Evolutionary conservation across 805 yeast genomes (phyloP), one percentile per base, ranked within the genome.

Genomic region (Cyberlindnera amylophila): DNA sequence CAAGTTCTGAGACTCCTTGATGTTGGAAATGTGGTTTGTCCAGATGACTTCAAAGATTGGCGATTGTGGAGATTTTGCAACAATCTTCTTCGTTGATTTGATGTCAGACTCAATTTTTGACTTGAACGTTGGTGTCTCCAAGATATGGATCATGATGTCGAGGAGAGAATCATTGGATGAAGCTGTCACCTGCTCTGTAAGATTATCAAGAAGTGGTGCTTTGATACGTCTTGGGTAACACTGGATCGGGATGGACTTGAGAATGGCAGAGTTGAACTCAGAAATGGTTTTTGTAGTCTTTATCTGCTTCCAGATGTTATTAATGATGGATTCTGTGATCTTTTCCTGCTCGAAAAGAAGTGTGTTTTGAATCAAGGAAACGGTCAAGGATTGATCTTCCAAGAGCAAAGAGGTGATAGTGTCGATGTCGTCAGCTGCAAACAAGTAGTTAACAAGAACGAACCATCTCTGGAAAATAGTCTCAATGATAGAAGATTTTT

Each of bases 401-500:
- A 75, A 48, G 0, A 50, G n/a, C 0, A 47, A 34, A 3, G 40
- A 23, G 1, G 71, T 54, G 4, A 77, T 33, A 2, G 28, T 4
- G 1, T 50, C 34, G 4, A 74, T 50, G 6, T 66, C 58, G 0
- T 60, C 54, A 12, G 52, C 45, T 0, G 59, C 31, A 50, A 74
- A 66, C 35, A 62, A 48, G 6, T 44, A 36, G 50, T 75, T 65
- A 32, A 71, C 41, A 1, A 82, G 45, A 1, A 81, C 72, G 31
- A 71, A 53, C 88, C 88, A 83, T 52, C 86, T 74, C 9, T 53
- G 48, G 39, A 80, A 68, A 0, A 69, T 40, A 12, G 54, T 41
- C 28, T 44, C 23, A 8, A 65, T 41, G 13, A 35, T 12, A 38
- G 59, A 46, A 1, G 41, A 39, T 1, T 41, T 15, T 2, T 56